phyloP scores from a whole-genome alignment of 495 filamentous ascomycete genomes.

The Penicillium ochrochloron region DNA sequence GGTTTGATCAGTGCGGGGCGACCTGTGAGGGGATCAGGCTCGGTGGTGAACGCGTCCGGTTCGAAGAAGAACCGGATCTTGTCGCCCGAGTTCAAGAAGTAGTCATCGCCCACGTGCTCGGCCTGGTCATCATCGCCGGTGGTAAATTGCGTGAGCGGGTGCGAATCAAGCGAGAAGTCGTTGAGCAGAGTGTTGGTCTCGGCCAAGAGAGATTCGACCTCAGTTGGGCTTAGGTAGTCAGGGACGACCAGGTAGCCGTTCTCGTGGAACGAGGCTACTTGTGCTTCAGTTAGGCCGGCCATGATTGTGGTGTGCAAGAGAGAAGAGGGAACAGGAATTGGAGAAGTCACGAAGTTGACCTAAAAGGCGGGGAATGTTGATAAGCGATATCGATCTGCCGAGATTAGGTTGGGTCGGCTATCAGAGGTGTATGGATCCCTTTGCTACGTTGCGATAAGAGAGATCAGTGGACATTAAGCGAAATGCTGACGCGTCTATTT shows the following conservation, averaged over 20 bases:
- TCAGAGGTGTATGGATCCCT: not conserved
- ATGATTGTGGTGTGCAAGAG: constrained; percentile 21
- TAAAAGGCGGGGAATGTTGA: constrained; percentile 15
- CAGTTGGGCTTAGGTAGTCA: constrained; percentile 66
- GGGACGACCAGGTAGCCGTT: constrained; percentile 94
- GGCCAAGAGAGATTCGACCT: constrained; percentile 67
- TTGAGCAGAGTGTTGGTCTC: constrained; percentile 77
- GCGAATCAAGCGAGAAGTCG: constrained; percentile 72
- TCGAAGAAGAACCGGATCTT: constrained; percentile 98
- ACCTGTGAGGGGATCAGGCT: constrained; percentile 50
- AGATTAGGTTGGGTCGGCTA: not conserved
- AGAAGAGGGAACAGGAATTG: not conserved
- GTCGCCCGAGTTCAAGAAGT: constrained; percentile 87
- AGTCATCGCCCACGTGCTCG: constrained; percentile 87
- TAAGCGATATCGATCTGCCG: constrained; percentile 14
- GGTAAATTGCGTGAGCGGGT: constrained; percentile 92
- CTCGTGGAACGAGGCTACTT: constrained; percentile 71
- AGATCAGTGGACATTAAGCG: not conserved
- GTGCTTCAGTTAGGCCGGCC: constrained; percentile 68
- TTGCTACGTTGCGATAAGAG: not conserved
- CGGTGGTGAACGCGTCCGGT: constrained; percentile 59
- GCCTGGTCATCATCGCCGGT: constrained; percentile 64
- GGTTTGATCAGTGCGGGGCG: constrained; percentile 64
- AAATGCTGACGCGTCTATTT: not conserved
- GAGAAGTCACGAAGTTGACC: constrained; percentile 5